Evolutionary conservation across 352 stramenopile genomes (phyloP), one percentile per base, ranked within the genome.

Genomic region (Phytophthora tubulina): DNA sequence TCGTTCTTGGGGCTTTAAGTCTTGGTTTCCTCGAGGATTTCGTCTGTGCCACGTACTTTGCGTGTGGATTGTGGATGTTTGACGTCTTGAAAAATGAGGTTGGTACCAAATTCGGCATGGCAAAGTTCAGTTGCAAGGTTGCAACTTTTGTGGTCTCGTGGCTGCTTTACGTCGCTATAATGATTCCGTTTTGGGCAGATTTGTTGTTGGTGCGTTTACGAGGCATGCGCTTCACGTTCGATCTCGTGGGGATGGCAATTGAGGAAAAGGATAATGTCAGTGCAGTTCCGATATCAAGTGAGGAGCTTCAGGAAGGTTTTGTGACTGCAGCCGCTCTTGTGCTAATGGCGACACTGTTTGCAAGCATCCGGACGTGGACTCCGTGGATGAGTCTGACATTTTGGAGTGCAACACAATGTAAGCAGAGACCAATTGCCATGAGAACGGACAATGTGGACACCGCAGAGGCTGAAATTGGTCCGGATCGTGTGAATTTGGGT

Each of bases 11-110:
- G 0, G 81, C 72, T 0, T 21, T 85, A 8, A 4, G 52, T 0
- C 57, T 88, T 5, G 82, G 78, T 1, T 53, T 86, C 49, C 58
- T 89, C 7, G 74, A 89, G 58, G 82, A 89, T 63, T 66, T 80
- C 8, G 61, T 81, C 3, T 73, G 79, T 3, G 46, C 71, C 3
- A 76, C 75, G 13, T 67, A 65, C 30, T 73, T 72, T 8, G 55
- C 33, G 3, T 65, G 35, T 21, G 17, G 32, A 0, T 7, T 61
- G 7, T 63, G 48, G 67, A 5, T 57, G 3, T 67, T 65, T 35
- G 59, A 69, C 42, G 59, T 33, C 2, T 4, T 57, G 3, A 62
- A 73, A 44, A n/a, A 10, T 3, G n/a, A 46, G n/a, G 8, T 66
- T n/a, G 52, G 21, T 15, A 2, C 46, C 4, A 31, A 45, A n/a